Evolutionary conservation across 495 filamentous ascomycete species (phyloP).

Genomic region (Aspergillus funiculosus): DNA sequence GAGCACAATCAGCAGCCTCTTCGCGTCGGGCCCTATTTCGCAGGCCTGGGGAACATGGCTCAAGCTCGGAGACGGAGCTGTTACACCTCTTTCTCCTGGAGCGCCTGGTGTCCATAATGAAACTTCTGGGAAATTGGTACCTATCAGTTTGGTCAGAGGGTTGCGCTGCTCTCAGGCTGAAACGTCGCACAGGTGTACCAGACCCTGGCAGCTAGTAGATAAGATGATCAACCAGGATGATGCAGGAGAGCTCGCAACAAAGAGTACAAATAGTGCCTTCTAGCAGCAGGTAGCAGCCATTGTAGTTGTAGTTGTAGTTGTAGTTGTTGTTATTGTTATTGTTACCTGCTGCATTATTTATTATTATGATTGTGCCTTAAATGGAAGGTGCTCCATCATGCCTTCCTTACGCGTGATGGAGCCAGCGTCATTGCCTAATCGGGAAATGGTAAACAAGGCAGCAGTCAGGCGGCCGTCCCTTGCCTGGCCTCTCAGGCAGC

Average conservation of each 20-base stretch:
- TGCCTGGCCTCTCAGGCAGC: conserved; percentile 13
- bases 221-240: neutral
- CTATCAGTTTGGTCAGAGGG: no score
- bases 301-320: no score
- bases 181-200: conserved; percentile 3
- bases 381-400: conserved; percentile 10
- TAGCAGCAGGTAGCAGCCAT: no score
- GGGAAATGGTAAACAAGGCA: conserved; percentile 28
- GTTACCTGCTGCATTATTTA: conserved; percentile 6
- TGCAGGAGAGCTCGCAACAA: conserved; percentile 4
- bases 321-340: no score
- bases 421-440: conserved; percentile 17
- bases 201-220: conserved; percentile 1
- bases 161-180: no score
- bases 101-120: conserved; percentile 30
- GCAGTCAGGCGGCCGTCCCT: conserved; percentile 17
- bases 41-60: conserved; percentile 19
- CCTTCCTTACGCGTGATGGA: conserved; percentile 20
- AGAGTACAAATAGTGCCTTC: no score
- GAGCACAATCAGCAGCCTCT: neutral
- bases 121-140: no score
- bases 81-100: conserved; percentile 28
- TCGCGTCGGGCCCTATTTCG: conserved; percentile 4
- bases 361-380: conserved; percentile 12
- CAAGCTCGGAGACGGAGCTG: conserved; percentile 22